Percentiles rank a stretch among this genome's conserved stretches.
These are phyloP conservation scores for Tetracentron sinense DNA, from an alignment of 164 flowering plant genomes.

Conservation along the genomic window DNA sequence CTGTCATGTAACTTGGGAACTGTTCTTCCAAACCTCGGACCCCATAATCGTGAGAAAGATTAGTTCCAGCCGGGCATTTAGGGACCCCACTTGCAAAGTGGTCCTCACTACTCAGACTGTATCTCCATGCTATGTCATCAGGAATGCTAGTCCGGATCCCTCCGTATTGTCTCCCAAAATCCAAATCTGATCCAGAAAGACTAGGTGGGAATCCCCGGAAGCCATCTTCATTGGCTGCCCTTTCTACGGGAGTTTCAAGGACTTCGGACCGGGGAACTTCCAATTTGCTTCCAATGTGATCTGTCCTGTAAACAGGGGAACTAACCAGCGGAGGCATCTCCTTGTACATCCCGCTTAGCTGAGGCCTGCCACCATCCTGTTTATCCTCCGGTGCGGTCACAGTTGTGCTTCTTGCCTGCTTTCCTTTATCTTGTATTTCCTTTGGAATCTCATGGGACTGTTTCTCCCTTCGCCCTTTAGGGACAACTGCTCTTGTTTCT, in stretches of 20 bases:
- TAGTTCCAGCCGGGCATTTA: constrained; percentile 7
- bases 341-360: background rate
- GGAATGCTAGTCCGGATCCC: constrained; percentile 7
- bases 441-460: constrained; percentile 8
- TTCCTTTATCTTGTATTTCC: constrained; percentile 13
- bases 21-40: constrained; percentile 11
- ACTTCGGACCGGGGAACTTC: constrained; percentile 12
- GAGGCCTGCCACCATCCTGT: constrained; percentile 16
- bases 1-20: constrained; percentile 9
- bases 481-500: constrained; percentile 1
- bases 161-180: constrained; percentile 14
- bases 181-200: constrained; percentile 11
- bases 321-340: background rate
- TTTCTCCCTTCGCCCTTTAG: constrained; percentile 13
- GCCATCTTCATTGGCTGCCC: constrained; percentile 10
- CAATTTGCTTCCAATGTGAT: constrained; percentile 9
- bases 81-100: constrained; percentile 5
- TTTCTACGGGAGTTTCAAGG: constrained; percentile 5
- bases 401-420: constrained; percentile 7
- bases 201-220: constrained; percentile 8
- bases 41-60: constrained; percentile 13
- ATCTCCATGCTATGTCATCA: constrained; percentile 22
- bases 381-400: constrained; percentile 10
- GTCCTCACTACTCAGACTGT: constrained; percentile 16
- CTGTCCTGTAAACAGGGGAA: constrained; percentile 8